Evolutionary conservation across 139 green algal genomes (phyloP).

Genomic region (Chlorokybus atmophyticus): DNA sequence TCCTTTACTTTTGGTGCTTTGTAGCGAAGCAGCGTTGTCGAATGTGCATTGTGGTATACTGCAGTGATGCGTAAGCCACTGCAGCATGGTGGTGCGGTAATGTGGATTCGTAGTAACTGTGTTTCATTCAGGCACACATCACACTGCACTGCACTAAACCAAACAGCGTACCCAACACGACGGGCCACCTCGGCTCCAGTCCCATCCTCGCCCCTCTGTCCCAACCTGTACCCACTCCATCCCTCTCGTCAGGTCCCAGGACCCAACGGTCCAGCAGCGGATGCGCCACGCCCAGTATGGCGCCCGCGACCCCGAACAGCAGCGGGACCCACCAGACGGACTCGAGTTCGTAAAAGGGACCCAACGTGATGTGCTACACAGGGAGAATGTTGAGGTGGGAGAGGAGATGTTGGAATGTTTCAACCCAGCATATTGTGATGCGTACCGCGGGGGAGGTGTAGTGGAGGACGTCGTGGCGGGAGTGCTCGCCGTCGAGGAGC

Average conservation of each 20-base stretch:
- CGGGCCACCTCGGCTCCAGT: neutral
- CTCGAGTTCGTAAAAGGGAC: conserved; percentile 26
- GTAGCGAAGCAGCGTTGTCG: too few relatives aligned
- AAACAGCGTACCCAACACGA: neutral
- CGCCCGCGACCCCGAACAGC: conserved; percentile 45
- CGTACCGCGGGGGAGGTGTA: conserved; percentile 32
- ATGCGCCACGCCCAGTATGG: conserved; percentile 40
- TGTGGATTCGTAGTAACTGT: too few relatives aligned
- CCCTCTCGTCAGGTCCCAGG: too few relatives aligned
- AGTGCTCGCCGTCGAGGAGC: conserved; percentile 46
- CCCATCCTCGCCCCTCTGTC: neutral
- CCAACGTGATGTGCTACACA: neutral
- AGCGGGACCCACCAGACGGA: conserved; percentile 51
- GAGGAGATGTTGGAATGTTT: neutral
- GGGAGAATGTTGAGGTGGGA: neutral
- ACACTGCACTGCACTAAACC: too few relatives aligned
- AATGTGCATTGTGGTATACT: too few relatives aligned
- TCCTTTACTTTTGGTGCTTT: too few relatives aligned
- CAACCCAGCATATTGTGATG: neutral
- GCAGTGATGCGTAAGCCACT: too few relatives aligned
- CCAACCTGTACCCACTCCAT: neutral
- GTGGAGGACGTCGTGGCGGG: conserved; percentile 40
- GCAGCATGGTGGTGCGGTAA: too few relatives aligned
- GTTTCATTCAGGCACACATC: too few relatives aligned
- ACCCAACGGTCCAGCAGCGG: conserved; percentile 37